These are phyloP conservation scores for Mrakia frigida DNA, from an alignment of 768 basidiomycete genomes.

Conservation along the genomic window DNA sequence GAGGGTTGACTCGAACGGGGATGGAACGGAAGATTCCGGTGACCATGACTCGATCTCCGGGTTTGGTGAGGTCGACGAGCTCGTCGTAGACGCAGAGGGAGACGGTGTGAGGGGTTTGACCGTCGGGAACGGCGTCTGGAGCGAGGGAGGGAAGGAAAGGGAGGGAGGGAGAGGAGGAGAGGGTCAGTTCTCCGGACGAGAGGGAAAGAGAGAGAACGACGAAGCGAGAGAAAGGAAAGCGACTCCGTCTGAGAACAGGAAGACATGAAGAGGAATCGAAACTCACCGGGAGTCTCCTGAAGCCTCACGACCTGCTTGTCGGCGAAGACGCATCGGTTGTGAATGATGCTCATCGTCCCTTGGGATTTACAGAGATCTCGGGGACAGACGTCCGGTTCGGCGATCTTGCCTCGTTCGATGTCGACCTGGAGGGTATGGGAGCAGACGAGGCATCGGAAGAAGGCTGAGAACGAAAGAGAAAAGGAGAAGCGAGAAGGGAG, in stretches of 20 bases:
- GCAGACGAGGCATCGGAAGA: conserved; percentile 94
- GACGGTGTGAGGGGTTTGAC: conserved; percentile 96
- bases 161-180: background rate
- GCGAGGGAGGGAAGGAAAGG: background rate
- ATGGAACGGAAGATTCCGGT: conserved; percentile 93
- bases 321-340: conserved; percentile 94
- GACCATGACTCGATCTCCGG: conserved; percentile 84
- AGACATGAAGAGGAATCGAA: no score
- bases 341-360: conserved; percentile 89
- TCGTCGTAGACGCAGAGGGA: conserved; percentile 97
- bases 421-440: conserved; percentile 95
- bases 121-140: conserved; percentile 86
- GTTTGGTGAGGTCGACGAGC: conserved; percentile 91
- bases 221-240: background rate
- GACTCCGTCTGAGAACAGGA: background rate
- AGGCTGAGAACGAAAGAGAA: conserved; percentile 52
- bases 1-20: conserved; percentile 89
- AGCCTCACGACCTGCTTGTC: conserved; percentile 91
- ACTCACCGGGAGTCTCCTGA: conserved; percentile 76
- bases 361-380: conserved; percentile 83
- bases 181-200: background rate
- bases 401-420: conserved; percentile 95
- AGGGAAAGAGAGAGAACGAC: background rate
- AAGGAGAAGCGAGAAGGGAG: conserved; percentile 7
- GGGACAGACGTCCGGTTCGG: conserved; percentile 85